Percentiles rank a stretch among this genome's conserved stretches.
Conservation (phyloP, 2,329 filamentous ascomycete species). For the Fusarium sp. region DNA sequence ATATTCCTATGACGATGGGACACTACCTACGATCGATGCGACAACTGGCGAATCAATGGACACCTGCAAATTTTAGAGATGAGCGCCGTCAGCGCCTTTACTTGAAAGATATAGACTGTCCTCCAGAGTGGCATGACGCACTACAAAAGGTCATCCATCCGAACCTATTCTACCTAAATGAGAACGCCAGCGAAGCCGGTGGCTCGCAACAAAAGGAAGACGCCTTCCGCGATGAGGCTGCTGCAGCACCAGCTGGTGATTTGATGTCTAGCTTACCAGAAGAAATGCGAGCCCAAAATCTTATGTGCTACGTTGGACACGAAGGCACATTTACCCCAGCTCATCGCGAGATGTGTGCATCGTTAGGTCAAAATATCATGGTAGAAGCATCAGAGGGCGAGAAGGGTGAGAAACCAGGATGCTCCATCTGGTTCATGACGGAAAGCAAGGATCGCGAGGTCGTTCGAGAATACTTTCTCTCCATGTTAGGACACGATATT, state of each 20-base stretch:
- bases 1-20: slow-evolving; percentile 85
- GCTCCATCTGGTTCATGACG: slow-evolving; percentile 99
- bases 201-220: slow-evolving; percentile 49
- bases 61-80: slow-evolving; percentile 77
- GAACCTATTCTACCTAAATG: slow-evolving; percentile 89
- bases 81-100: slow-evolving; percentile 87
- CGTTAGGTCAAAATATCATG: slow-evolving; percentile 97
- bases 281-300: slow-evolving; percentile 91
- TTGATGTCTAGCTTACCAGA: slow-evolving; percentile 91
- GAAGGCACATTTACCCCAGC: slow-evolving; percentile 97
- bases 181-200: slow-evolving; percentile 65
- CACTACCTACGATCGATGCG: slow-evolving; percentile 93
- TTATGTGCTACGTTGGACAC: slow-evolving; percentile 98
- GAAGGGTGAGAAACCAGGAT: slow-evolving; percentile 82
- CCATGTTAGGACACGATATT: slow-evolving; percentile 92
- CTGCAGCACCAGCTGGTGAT: slow-evolving; percentile 80
- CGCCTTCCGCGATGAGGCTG: slow-evolving; percentile 60
- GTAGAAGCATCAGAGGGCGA: slow-evolving; percentile 83
- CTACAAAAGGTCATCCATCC: slow-evolving; percentile 81
- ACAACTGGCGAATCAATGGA: slow-evolving; percentile 85
- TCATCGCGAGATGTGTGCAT: slow-evolving; percentile 97
- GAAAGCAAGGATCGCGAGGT: slow-evolving; percentile 91
- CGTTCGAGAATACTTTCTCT: slow-evolving; percentile 93
- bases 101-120: slow-evolving; percentile 96
- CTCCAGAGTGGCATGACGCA: slow-evolving; percentile 83